Evolutionary conservation across 768 basidiomycete species (phyloP), one percentile per base, ranked within the genome.

Genomic region (Amanita pseudoporphyria): DNA sequence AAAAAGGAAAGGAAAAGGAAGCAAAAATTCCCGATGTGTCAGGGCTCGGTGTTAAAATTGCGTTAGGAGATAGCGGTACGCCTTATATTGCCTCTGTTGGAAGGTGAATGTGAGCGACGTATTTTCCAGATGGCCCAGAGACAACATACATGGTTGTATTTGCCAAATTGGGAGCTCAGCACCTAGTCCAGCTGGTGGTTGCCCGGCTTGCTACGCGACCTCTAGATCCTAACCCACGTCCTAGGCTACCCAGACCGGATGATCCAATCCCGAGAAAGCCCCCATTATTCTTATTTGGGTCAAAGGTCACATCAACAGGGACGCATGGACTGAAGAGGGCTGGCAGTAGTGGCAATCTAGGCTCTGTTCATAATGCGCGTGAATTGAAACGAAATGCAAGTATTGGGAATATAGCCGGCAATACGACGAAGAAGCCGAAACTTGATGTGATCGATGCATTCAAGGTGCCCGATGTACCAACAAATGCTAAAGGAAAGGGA

Each of bases 191-290:
- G 26, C 67, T 85, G 41, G 57, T 68, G 14, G 84, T 84, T 6
- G 82, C 78, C 0, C 77, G 81, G 35, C 71, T 86, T 52, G 68
- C 72, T 7, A 66, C 71, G 61, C 67, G 35, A 60, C 74, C 67
- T 1, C 54, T 62, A 30, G 57, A 51, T 30, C 64, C 62, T 46
- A 45, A 63, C 13, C 61, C 71, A 9, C 58, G 56, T 1, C 53
- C 58, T 5, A 68, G 76, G 5, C 60, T 68, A 0, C 82, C 82
- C 3, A 71, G 87, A 31, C 87, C 87, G 0, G 87, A 89, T 53
- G 87, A 89, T 53, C 87, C 85, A 0, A 86, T 81, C 5, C 87
- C 87, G 6, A 82, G 87, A 14, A 70, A 73, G 24, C 84, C 85
- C 0, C 82, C 84, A 6, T 49, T 69, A 39, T 54, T 67, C 40